Percentiles rank a stretch among this genome's conserved stretches.
Conservation (phyloP, 148 eudicot species). For the Vaccinium myrtillus region DNA sequence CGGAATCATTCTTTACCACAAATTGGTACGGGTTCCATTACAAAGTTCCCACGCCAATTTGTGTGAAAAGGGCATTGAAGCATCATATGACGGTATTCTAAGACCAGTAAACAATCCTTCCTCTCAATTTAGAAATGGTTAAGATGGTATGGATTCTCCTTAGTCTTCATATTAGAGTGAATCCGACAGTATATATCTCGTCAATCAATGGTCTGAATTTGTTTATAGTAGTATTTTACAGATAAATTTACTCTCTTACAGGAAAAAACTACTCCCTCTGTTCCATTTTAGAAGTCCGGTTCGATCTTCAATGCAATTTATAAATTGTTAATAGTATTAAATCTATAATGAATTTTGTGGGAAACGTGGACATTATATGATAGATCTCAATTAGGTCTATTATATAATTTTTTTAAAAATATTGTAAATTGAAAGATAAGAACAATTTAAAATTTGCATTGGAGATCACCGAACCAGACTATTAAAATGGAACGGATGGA, state of each 20-base stretch:
- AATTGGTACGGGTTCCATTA: slow-evolving; percentile 7
- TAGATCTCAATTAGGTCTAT: too few relatives aligned
- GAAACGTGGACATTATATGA: too few relatives aligned
- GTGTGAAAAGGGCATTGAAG: not conserved
- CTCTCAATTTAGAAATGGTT: not conserved
- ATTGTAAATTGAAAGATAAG: too few relatives aligned
- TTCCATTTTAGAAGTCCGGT: too few relatives aligned
- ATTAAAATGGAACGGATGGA: too few relatives aligned
- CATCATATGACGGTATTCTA: not conserved
- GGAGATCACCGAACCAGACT: too few relatives aligned
- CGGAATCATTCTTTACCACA: not conserved
- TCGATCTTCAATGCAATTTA: too few relatives aligned
- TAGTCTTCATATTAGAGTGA: not conserved
- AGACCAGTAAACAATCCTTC: not conserved
- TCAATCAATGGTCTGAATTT: not conserved
- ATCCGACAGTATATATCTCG: not conserved
- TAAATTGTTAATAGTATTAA: too few relatives aligned
- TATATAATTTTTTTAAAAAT: too few relatives aligned
- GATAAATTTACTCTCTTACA: not conserved
- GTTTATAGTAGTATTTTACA: not conserved
- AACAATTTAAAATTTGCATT: too few relatives aligned
- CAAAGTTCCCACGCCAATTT: not conserved
- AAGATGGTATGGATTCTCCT: not conserved
- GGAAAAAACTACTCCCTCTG: not conserved
- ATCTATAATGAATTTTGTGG: too few relatives aligned